Evolutionary conservation across 176 grass and related monocot species (phyloP).

Genomic region (Cymbopogon citratus): DNA sequence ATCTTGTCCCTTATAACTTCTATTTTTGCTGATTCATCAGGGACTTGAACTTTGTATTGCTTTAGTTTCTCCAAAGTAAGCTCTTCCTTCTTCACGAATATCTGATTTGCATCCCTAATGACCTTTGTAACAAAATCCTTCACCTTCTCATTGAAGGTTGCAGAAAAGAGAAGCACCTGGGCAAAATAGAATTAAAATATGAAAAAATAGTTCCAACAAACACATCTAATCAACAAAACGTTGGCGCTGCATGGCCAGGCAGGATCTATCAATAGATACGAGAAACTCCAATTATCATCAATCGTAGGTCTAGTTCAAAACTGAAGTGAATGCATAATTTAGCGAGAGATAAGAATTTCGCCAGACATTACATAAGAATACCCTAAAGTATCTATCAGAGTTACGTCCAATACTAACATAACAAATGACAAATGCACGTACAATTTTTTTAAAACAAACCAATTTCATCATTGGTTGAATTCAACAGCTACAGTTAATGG

Average conservation of each 20-base stretch:
- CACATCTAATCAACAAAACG: neutral
- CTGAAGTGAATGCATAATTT: neutral
- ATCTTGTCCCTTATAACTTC: slow-evolving; percentile 86
- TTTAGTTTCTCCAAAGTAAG: slow-evolving; percentile 91
- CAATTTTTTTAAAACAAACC: neutral
- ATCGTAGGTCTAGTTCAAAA: neutral
- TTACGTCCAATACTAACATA: neutral
- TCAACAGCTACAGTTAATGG: neutral
- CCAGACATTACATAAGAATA: slow-evolving; percentile 21
- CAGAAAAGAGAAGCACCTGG: slow-evolving; percentile 96
- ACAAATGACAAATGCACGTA: neutral
- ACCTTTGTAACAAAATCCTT: slow-evolving; percentile 87
- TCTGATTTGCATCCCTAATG: slow-evolving; percentile 73
- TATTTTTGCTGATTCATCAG: slow-evolving; percentile 79
- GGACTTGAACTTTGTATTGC: slow-evolving; percentile 83
- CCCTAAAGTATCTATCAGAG: neutral
- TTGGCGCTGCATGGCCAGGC: neutral
- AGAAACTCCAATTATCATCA: neutral
- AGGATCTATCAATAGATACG: neutral
- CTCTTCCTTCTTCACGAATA: slow-evolving; percentile 95
- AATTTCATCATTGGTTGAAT: neutral
- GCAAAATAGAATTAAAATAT: neutral
- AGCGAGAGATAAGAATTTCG: neutral
- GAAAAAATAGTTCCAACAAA: slow-evolving; percentile 20
- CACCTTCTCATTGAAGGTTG: slow-evolving; percentile 83